Conservation (phyloP, 1,139 yeast species). For the Yarrowia galli region DNA sequence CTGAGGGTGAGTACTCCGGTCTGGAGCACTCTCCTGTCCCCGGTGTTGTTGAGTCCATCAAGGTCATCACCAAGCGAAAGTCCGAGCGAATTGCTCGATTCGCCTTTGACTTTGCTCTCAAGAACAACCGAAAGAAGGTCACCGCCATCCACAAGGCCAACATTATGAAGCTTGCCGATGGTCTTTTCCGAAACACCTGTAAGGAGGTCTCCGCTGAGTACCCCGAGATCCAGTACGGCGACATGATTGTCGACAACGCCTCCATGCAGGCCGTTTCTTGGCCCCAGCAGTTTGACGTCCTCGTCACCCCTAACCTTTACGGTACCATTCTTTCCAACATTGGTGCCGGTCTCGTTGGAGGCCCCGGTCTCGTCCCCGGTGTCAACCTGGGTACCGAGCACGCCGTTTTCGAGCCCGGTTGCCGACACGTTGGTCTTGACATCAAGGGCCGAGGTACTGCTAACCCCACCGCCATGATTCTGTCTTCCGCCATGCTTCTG, state of each 20-base stretch:
- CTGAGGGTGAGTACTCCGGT: slow-evolving; percentile 99
- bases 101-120: slow-evolving; percentile 93
- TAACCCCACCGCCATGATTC: slow-evolving; percentile 97
- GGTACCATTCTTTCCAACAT: slow-evolving; percentile 97
- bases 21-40: slow-evolving; percentile 97
- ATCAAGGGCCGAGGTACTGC: slow-evolving; percentile 94
- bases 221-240: slow-evolving; percentile 83
- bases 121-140: slow-evolving; percentile 89
- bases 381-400: slow-evolving; percentile 97
- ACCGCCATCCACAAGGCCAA: slow-evolving; percentile 99
- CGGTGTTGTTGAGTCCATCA: slow-evolving; percentile 96
- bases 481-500: slow-evolving; percentile 88
- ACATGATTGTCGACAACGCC: slow-evolving; percentile 98
- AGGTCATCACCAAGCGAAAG: slow-evolving; percentile 92
- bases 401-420: slow-evolving; percentile 99
- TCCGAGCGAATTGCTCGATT: slow-evolving; percentile 97
- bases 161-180: slow-evolving; percentile 98
- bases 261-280: slow-evolving; percentile 99
- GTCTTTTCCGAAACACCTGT: slow-evolving; percentile 94
- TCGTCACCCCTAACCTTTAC: slow-evolving; percentile 97
- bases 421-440: slow-evolving; percentile 98
- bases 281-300: slow-evolving; percentile 97
- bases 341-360: slow-evolving; percentile 98
- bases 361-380: slow-evolving; percentile 99
- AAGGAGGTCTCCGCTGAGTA: slow-evolving; percentile 89